Evolutionary conservation across 1,139 yeast species (phyloP).

Genomic region (Keqinozyma sinolaborantium): DNA sequence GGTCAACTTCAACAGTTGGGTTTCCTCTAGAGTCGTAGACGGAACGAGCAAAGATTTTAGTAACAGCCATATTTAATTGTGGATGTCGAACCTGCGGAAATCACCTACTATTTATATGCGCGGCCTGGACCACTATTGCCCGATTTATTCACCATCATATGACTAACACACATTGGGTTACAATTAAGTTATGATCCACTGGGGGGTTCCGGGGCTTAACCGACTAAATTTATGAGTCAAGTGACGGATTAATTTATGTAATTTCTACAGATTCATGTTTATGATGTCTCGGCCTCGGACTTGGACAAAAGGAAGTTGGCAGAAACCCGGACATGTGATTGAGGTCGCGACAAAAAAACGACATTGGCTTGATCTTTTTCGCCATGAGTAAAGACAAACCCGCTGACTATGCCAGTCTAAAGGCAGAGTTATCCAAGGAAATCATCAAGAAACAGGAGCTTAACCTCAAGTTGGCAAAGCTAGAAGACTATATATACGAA

Average conservation of each 20-base stretch:
- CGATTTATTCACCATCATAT: slow-evolving; percentile 1
- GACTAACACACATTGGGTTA: slow-evolving; percentile 2
- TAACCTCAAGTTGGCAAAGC: slow-evolving; percentile 54
- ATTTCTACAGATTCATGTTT: too few species aligned
- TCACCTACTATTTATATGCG: slow-evolving; percentile 2
- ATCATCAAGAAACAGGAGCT: slow-evolving; percentile 61
- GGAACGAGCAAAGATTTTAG: slow-evolving; percentile 80
- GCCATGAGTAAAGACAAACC: slow-evolving; percentile 21
- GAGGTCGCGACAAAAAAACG: slow-evolving; percentile 3
- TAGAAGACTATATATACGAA: slow-evolving; percentile 82
- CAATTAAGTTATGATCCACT: too few species aligned
- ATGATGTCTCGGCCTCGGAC: neutral
- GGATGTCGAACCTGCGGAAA: slow-evolving; percentile 1
- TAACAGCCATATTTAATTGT: slow-evolving; percentile 25
- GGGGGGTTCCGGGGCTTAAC: too few species aligned
- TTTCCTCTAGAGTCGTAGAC: slow-evolving; percentile 98
- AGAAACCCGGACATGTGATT: slow-evolving; percentile 2
- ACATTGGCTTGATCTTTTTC: slow-evolving; percentile 9
- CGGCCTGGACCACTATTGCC: neutral
- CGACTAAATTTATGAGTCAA: too few species aligned
- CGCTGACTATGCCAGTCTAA: slow-evolving; percentile 62
- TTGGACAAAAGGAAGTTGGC: neutral
- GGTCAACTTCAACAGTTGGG: slow-evolving; percentile 95
- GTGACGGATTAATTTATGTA: too few species aligned
- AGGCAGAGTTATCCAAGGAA: slow-evolving; percentile 63